Base-by-base conservation (phyloP, 495 filamentous ascomycete species). In the Trichoderma parareesei region DNA sequence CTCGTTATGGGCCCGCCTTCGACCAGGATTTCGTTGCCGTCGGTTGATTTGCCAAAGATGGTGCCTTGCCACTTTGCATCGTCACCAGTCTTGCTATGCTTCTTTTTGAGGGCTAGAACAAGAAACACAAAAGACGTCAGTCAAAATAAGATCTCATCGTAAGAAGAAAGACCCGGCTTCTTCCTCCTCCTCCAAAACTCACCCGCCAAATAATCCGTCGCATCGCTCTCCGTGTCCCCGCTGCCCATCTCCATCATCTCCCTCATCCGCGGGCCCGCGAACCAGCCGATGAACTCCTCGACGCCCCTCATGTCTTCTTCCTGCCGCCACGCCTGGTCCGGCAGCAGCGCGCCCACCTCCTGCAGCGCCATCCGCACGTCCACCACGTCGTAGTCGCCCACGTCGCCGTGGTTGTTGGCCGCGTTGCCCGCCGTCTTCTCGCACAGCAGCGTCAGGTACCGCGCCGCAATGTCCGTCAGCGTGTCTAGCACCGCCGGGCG, bases 291-390 rank as follows among this genome's bases (percentile, higher is more conserved):
- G 67, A 96, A 92, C 1, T 78, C 83, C 14, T 89, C 86, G 5
- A 93, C 78, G 1, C 91, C 92, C 42, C 84, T 78, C 69, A 85
- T 78, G 71, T 97, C 92, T 70, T 94, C 90, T 13, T 81, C 79
- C 0, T 82, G 70, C 11, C 64, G 46, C 7, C 69, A 64, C 43
- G 63, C 72, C 68, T 71, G 75, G 70, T 80, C 75, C 3, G 90
- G 88, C 61, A 81, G 75, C 7, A 97, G 71, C 0, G 84, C 85
- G 62, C 90, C 91, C 53, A 81, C 85, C 65, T 92, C 88, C 70
- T 91, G 82, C 59, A 97, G 74, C 2, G 92, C 92, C 76, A 93
- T 84, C 67, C 90, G 87, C 69, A 95, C 84, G 74, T 97, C 92
- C 64, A 87, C 85, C 10, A 96, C 76, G 20, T 77, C 84, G 9